Percentiles rank a stretch among this genome's conserved stretches.
phyloP scores from a whole-genome alignment of 805 yeast species.

The Trichomonascus vanleenenianus region DNA sequence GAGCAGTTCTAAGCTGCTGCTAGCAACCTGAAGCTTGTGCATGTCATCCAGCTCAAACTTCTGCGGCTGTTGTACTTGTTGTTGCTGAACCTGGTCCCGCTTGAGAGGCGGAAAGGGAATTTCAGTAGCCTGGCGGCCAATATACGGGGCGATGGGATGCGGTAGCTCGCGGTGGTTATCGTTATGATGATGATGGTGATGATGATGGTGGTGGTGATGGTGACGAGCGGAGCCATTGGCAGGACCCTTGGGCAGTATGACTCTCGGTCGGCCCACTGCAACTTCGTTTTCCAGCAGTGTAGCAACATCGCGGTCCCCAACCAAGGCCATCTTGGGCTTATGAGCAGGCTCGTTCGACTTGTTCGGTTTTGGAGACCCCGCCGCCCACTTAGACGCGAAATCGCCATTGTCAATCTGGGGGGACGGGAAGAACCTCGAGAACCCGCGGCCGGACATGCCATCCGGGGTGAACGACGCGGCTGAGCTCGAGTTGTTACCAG shows the following conservation, averaged over 20 bases:
- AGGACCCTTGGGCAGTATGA: conserved; percentile 9
- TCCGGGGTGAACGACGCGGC: conserved; percentile 1
- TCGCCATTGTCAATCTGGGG: conserved; percentile 4
- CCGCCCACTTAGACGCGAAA: not conserved
- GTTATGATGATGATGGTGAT: too few relatives aligned
- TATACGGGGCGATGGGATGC: not conserved
- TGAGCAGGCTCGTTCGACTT: not conserved
- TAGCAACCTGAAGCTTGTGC: too few relatives aligned
- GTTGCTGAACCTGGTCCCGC: conserved; percentile 2
- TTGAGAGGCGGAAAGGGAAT: conserved; percentile 6
- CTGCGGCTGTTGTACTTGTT: not conserved
- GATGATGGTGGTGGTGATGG: too few relatives aligned
- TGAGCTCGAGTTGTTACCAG: not conserved
- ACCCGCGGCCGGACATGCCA: conserved; percentile 1
- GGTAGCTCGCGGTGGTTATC: not conserved
- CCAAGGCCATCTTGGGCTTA: too few relatives aligned
- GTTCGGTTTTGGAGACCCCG: conserved; percentile 1
- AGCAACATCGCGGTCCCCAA: not conserved
- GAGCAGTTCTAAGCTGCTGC: too few relatives aligned
- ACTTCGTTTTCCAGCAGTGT: not conserved
- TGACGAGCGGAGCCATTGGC: not conserved
- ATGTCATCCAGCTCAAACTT: too few relatives aligned
- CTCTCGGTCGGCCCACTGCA: conserved; percentile 4
- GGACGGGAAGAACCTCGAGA: conserved; percentile 14
- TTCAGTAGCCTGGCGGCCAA: not conserved